Base-by-base conservation (phyloP, 768 basidiomycete species). In the Leccinum fibrillosum region DNA sequence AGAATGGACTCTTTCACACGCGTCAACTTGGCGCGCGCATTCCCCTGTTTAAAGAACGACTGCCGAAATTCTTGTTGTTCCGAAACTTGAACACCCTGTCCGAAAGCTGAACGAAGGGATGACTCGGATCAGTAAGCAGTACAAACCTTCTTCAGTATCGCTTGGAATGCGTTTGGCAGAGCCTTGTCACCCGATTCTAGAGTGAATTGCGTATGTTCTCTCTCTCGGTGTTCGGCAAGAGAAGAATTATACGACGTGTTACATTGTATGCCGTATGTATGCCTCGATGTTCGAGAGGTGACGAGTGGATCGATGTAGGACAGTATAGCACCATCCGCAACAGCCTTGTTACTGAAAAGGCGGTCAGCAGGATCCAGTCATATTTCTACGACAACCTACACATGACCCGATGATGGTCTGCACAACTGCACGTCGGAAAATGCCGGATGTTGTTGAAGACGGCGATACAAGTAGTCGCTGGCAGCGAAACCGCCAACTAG, bases 401-500 rank as follows among this genome's bases (percentile, higher is more conserved):
- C 73, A 56, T 80, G 77, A 42, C 74, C 76, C 32, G 32, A 32
- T 53, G 81, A 75, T 2, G 83, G 83, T 15, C 82, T 74, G 51
- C 75, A 74, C 4, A 85, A 65, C 12, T 73, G 69, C 3, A 82
- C 63, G 0, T 75, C 74, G 0, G 72, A 67, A 17, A 72, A 71
- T 19, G 61, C 63, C 1, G 81, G 64, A 2, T 71, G 65, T 17
- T 69, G 63, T 17, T 76, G 75, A 19, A 85, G 75, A 34, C 72
- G 70, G 8, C 61, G 59, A 54, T 76, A 81, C 13, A 84, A 63
- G 69, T 74, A 82, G 25, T 78, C 76, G 52, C 75, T 82, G 12
- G 79, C 77, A 0, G 78, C 76, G 58, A 81, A 83, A 0, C 81
- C 80, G 2, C 82, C 82, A 1, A 83, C 80, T 2, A 86, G 74